Evolutionary conservation across 495 filamentous ascomycete species (phyloP).

Genomic region (Aspergillus nanangensis): DNA sequence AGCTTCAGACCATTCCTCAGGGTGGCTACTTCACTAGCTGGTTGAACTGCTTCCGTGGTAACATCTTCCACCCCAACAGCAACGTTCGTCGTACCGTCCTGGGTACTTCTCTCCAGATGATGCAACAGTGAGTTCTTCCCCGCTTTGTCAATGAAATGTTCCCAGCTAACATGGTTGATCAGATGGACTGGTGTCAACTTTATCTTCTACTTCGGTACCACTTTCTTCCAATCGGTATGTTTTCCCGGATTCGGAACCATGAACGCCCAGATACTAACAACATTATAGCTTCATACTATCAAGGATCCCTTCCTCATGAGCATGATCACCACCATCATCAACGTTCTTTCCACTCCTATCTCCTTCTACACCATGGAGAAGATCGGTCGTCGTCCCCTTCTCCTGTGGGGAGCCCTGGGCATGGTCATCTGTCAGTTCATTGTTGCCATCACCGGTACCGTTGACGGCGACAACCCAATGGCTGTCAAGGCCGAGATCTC

Average conservation of each 20-base stretch:
- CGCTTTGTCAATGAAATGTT: background rate
- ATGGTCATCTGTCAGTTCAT: constrained; percentile 88
- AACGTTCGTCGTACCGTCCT: constrained; percentile 72
- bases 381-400: constrained; percentile 76
- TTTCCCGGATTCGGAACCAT: too few species aligned
- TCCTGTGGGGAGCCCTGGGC: constrained; percentile 71
- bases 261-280: background rate
- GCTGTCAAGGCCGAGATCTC: constrained; percentile 67
- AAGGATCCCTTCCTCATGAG: constrained; percentile 71
- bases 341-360: constrained; percentile 74
- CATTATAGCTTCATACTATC: constrained; percentile 53
- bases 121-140: constrained; percentile 56
- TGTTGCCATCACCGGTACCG: constrained; percentile 70
- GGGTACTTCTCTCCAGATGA: constrained; percentile 73
- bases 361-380: constrained; percentile 81
- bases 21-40: constrained; percentile 55
- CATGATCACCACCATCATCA: constrained; percentile 80
- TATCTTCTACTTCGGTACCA: constrained; percentile 86
- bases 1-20: constrained; percentile 54
- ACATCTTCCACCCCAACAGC: constrained; percentile 53
- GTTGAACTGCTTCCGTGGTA: constrained; percentile 65
- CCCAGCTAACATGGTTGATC: constrained; percentile 1
- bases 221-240: constrained; percentile 60
- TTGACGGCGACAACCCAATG: constrained; percentile 41
- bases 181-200: constrained; percentile 81